Evolutionary conservation across 768 basidiomycete species (phyloP).

Genomic region (Psilocybe cyanescens): DNA sequence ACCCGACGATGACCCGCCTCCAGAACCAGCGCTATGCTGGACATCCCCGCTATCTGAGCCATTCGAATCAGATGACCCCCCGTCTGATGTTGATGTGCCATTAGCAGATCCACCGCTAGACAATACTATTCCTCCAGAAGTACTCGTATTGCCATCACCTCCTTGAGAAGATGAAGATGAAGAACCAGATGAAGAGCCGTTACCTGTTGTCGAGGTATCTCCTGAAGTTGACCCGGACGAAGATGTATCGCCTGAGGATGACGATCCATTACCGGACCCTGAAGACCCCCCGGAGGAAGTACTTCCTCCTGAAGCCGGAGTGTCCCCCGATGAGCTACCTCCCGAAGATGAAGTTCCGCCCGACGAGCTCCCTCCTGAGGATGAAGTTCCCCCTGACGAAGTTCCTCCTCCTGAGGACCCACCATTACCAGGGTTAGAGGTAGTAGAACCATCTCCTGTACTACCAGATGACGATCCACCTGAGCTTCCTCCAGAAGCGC

Average conservation of each 20-base stretch:
- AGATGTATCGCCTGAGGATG: not conserved
- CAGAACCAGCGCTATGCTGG: not conserved
- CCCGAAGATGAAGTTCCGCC: constrained; percentile 5
- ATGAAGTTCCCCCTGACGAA: constrained; percentile 6
- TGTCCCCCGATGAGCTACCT: constrained; percentile 7
- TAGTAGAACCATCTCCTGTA: constrained; percentile 9
- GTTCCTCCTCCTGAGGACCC: not conserved
- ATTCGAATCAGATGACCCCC: not conserved
- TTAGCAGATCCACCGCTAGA: not conserved
- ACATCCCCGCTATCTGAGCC: not conserved
- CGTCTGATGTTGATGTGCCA: not conserved
- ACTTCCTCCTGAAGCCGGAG: constrained; percentile 1
- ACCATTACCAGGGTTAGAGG: not conserved
- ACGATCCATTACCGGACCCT: not conserved
- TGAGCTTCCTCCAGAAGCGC: constrained; percentile 13
- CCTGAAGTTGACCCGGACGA: not conserved
- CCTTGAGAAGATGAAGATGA: not conserved
- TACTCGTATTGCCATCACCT: not conserved
- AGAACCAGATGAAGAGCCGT: not conserved
- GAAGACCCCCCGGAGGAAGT: constrained; percentile 1
- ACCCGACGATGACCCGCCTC: not conserved
- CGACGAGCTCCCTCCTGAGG: constrained; percentile 6
- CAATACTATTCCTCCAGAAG: not conserved
- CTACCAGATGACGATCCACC: constrained; percentile 15
- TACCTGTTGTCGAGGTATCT: not conserved